Evolutionary conservation across 1,284 basidiomycete genomes (phyloP).

Genomic region (Naganishia albida): DNA sequence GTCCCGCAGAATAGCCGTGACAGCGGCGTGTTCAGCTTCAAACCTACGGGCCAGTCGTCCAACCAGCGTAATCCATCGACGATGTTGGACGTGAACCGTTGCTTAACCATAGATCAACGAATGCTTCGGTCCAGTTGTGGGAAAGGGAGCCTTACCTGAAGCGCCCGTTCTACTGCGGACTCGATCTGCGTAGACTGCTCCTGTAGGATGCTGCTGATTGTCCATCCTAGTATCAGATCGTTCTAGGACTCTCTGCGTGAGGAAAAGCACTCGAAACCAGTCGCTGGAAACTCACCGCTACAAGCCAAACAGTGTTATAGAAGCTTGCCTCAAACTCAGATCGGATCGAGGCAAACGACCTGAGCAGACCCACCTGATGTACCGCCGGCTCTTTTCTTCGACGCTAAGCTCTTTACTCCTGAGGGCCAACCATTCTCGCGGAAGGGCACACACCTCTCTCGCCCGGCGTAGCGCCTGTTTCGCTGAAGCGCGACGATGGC

Average conservation of each 20-base stretch:
- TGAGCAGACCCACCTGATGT: slow-evolving; percentile 47
- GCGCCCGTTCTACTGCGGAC: background rate
- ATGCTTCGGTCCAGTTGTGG: background rate
- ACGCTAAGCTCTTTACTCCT: slow-evolving; percentile 47
- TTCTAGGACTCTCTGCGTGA: slow-evolving; percentile 56
- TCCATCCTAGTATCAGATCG: slow-evolving; percentile 78
- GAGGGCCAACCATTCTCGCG: slow-evolving; percentile 6
- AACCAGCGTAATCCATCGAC: slow-evolving; percentile 73
- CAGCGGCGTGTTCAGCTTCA: slow-evolving; percentile 94
- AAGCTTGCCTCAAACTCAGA: slow-evolving; percentile 64
- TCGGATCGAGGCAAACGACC: slow-evolving; percentile 43
- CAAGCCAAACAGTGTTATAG: slow-evolving; percentile 87
- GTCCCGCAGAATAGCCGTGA: slow-evolving; percentile 75
- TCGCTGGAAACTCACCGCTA: slow-evolving; percentile 55
- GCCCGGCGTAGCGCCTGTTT: background rate
- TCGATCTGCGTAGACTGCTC: slow-evolving; percentile 58
- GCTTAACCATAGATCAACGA: slow-evolving; percentile 42
- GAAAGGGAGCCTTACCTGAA: background rate
- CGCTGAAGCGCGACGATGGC: background rate
- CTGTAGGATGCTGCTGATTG: slow-evolving; percentile 67
- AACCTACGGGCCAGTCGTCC: slow-evolving; percentile 90
- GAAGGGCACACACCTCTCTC: background rate
- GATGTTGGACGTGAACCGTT: slow-evolving; percentile 59
- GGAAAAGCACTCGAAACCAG: background rate
- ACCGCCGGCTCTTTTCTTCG: slow-evolving; percentile 50